phyloP scores from a whole-genome alignment of 2,329 filamentous ascomycete genomes.

The Dichotomopilus funicola region DNA sequence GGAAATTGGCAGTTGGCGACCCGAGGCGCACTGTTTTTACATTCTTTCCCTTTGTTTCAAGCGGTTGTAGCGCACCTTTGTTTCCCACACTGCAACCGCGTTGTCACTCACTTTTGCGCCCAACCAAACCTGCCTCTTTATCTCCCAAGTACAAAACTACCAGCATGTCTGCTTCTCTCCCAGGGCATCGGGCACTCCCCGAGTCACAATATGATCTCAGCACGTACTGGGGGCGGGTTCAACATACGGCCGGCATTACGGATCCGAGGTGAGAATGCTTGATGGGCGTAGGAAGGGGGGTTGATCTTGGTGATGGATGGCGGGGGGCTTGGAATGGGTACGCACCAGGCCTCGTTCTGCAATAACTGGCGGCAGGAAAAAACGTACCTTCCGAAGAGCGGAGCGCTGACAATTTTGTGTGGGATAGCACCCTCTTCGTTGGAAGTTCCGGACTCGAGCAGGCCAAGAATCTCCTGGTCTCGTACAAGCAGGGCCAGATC shows the following conservation, averaged over 20 bases:
- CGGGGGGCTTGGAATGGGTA: no score
- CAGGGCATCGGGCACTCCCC: constrained; percentile 72
- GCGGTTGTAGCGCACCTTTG: not conserved
- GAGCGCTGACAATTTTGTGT: constrained; percentile 4
- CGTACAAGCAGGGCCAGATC: constrained; percentile 81
- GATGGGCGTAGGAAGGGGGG: constrained; percentile 6
- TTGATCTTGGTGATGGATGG: not conserved
- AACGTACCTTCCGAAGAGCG: not conserved
- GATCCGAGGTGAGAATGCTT: constrained; percentile 77
- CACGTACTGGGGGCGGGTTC: constrained; percentile 93
- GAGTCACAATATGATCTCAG: constrained; percentile 85
- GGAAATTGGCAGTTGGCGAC: not conserved
- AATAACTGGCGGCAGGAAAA: no score
- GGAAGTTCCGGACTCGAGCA: constrained; percentile 71
- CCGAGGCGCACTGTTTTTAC: not conserved
- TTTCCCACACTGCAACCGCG: not conserved
- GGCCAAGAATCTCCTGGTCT: constrained; percentile 73
- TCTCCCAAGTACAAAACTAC: not conserved
- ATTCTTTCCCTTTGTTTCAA: not conserved
- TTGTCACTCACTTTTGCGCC: no score
- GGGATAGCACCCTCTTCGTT: constrained; percentile 72
- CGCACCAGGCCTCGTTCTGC: no score
- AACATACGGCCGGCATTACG: constrained; percentile 80
- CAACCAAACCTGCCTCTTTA: not conserved
- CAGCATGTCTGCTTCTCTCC: constrained; percentile 59